These are phyloP conservation scores for Kwoniella mangroviensis DNA, from an alignment of 768 basidiomycete genomes.

Conservation along the genomic window DNA sequence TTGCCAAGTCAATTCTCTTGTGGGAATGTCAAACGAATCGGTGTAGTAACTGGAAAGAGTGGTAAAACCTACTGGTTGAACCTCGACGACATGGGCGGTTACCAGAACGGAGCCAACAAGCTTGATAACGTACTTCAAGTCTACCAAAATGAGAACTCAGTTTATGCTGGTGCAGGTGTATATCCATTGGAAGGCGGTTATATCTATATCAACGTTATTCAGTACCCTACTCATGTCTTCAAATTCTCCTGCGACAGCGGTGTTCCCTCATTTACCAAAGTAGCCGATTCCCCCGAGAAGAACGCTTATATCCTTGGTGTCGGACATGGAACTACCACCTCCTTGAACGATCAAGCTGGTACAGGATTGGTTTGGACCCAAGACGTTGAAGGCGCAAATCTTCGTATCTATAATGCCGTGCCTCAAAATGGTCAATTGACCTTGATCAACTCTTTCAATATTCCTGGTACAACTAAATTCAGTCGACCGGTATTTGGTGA, in stretches of 20 bases:
- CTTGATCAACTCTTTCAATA: conserved; percentile 23
- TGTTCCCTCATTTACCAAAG: conserved; percentile 25
- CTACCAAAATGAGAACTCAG: conserved; percentile 28
- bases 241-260: conserved; percentile 26
- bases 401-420: conserved; percentile 25
- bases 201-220: conserved; percentile 29
- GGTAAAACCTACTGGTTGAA: conserved; percentile 26
- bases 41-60: conserved; percentile 23
- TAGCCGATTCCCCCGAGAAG: conserved; percentile 27
- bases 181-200: conserved; percentile 25
- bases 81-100: conserved; percentile 26
- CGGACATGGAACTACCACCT: conserved; percentile 22
- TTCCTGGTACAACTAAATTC: conserved; percentile 26
- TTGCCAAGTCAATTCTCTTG: conserved; percentile 26
- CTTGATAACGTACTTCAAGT: conserved; percentile 18
- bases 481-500: conserved; percentile 23
- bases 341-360: conserved; percentile 20
- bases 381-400: conserved; percentile 19
- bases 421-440: conserved; percentile 20
- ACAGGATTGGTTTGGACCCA: conserved; percentile 24
- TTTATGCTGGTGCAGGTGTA: conserved; percentile 25
- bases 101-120: conserved; percentile 25
- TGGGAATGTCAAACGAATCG: conserved; percentile 20
- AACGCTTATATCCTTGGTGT: conserved; percentile 27
- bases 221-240: conserved; percentile 26